These are phyloP conservation scores for Cladosporium halotolerans DNA, from an alignment of 2,329 filamentous ascomycete genomes.

Conservation along the genomic window DNA sequence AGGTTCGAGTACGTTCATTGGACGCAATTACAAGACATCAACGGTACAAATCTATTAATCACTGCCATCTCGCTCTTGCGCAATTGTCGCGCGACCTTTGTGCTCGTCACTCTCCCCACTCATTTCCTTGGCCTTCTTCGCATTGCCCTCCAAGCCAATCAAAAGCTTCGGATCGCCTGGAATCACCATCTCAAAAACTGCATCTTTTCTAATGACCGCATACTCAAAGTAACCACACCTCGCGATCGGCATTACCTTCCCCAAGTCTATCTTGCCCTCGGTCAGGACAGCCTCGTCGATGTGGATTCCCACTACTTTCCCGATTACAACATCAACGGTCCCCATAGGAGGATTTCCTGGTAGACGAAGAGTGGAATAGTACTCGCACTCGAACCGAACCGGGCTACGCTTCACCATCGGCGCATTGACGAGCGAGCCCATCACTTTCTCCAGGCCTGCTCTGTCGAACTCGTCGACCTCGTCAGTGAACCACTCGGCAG, in stretches of 20 bases:
- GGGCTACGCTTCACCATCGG: slow-evolving; percentile 52
- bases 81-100: too few species aligned
- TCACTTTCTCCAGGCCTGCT: slow-evolving; percentile 44
- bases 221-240: slow-evolving; percentile 57
- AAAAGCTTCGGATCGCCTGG: slow-evolving; percentile 30
- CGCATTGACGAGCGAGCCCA: slow-evolving; percentile 35
- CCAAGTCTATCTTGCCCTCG: slow-evolving; percentile 50
- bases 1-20: too few species aligned
- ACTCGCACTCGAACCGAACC: slow-evolving; percentile 54
- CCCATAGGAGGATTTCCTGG: slow-evolving; percentile 52
- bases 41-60: too few species aligned
- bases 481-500: slow-evolving; percentile 44
- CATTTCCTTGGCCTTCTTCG: slow-evolving; percentile 9
- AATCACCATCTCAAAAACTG: slow-evolving; percentile 52
- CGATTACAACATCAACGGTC: slow-evolving; percentile 53
- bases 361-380: slow-evolving; percentile 49
- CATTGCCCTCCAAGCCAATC: slow-evolving; percentile 30
- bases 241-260: slow-evolving; percentile 54
- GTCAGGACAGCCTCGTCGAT: slow-evolving; percentile 51
- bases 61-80: too few species aligned
- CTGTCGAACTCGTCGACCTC: slow-evolving; percentile 51
- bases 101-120: not conserved
- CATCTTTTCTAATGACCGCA: slow-evolving; percentile 44
- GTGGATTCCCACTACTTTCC: slow-evolving; percentile 51
- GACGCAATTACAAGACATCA: too few species aligned